Percentiles rank a stretch among this genome's conserved stretches.
phyloP scores from a whole-genome alignment of 139 green algal genomes.

The Coelastrella sp. region DNA sequence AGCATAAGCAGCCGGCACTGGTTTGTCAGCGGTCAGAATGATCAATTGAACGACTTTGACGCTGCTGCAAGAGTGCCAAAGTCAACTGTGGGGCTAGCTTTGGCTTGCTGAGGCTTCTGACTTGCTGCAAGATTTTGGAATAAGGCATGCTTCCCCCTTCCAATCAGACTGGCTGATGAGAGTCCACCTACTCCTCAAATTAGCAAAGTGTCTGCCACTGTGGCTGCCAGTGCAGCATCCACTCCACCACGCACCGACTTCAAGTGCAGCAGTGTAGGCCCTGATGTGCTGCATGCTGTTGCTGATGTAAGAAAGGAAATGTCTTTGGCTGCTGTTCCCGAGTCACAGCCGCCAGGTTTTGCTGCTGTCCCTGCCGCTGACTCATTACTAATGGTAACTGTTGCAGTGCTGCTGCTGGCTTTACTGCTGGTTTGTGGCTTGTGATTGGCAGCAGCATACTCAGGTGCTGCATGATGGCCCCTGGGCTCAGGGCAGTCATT shows the following conservation, averaged over 20 bases:
- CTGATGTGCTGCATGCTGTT: not conserved
- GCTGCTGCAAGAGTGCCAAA: no score
- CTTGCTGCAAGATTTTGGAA: no score
- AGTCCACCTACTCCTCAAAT: not conserved
- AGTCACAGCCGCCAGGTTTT: not conserved
- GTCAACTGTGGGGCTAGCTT: no score
- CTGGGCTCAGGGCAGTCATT: no score
- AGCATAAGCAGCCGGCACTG: no score
- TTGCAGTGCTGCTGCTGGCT: not conserved
- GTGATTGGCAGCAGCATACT: no score
- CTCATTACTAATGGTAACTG: not conserved
- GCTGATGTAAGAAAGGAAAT: not conserved
- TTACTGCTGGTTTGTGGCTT: not conserved
- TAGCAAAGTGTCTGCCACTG: not conserved
- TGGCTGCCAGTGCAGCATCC: constrained; percentile 23
- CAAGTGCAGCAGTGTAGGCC: not conserved
- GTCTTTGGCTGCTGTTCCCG: not conserved
- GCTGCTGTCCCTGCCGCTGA: not conserved
- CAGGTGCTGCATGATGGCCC: no score
- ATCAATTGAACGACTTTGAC: no score
- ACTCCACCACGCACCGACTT: constrained; percentile 5
- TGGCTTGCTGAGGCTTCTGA: no score
- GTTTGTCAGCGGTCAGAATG: no score
- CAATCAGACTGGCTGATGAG: no score
- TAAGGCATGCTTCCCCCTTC: no score